These are phyloP conservation scores for Trichoderma gamsii DNA, from an alignment of 495 filamentous ascomycete species.

Conservation along the genomic window DNA sequence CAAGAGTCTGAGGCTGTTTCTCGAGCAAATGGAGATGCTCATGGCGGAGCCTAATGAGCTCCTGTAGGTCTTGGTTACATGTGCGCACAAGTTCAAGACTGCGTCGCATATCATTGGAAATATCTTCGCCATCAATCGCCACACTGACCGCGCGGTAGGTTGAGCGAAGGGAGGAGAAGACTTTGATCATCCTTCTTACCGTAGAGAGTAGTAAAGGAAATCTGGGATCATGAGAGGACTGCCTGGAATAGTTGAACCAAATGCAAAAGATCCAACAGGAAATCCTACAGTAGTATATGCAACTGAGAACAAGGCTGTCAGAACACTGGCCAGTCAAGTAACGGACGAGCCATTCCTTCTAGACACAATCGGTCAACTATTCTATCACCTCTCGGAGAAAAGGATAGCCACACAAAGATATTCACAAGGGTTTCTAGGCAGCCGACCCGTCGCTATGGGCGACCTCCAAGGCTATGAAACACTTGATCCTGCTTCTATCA, in stretches of 20 bases:
- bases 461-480: not conserved
- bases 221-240: not conserved
- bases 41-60: conserved; percentile 22
- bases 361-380: not conserved
- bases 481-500: not conserved
- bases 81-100: conserved; percentile 21
- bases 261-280: not conserved
- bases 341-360: not conserved
- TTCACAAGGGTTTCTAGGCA: not conserved
- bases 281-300: not conserved
- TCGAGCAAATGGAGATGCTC: conserved; percentile 17
- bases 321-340: not conserved
- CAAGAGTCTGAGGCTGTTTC: conserved; percentile 16
- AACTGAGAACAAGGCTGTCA: not conserved
- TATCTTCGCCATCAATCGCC: conserved; percentile 20
- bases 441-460: not conserved
- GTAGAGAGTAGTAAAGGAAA: not conserved
- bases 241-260: not conserved
- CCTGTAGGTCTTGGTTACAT: conserved; percentile 21
- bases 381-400: not conserved
- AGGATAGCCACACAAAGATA: not conserved
- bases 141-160: conserved; percentile 19
- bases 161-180: conserved; percentile 14
- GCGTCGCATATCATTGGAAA: conserved; percentile 18
- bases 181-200: not conserved